Evolutionary conservation across 1,139 yeast species (phyloP).

Genomic region (Candida anutae): DNA sequence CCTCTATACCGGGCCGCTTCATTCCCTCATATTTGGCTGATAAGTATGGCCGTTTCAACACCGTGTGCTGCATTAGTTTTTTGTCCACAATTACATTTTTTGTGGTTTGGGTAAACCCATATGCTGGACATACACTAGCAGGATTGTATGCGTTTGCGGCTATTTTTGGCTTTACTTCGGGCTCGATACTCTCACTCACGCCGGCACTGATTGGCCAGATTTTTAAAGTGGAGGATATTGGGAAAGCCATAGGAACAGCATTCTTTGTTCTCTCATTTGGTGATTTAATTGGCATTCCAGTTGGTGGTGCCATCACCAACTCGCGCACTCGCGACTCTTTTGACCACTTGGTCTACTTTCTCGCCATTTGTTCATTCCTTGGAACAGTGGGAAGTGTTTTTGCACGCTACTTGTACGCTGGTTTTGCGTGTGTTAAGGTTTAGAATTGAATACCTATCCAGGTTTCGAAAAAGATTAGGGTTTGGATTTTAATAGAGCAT

Average conservation of each 20-base stretch:
- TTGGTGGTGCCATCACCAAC: slow-evolving; percentile 28
- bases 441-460: neutral
- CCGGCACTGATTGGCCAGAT: slow-evolving; percentile 27
- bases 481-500: neutral
- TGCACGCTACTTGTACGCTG: slow-evolving; percentile 21
- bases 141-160: slow-evolving; percentile 22
- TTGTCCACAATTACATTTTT: slow-evolving; percentile 15
- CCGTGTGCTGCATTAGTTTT: slow-evolving; percentile 14
- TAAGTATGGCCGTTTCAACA: slow-evolving; percentile 23
- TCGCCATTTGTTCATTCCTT: slow-evolving; percentile 15
- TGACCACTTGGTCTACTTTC: slow-evolving; percentile 23
- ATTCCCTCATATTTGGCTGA: slow-evolving; percentile 25
- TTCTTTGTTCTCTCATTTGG: slow-evolving; percentile 26
- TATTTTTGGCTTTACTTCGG: slow-evolving; percentile 23
- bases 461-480: slow-evolving; percentile 1
- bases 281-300: slow-evolving; percentile 26
- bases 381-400: slow-evolving; percentile 20
- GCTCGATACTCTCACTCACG: slow-evolving; percentile 21
- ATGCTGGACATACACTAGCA: slow-evolving; percentile 17
- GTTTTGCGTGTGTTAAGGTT: slow-evolving; percentile 9
- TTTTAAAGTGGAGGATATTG: slow-evolving; percentile 21
- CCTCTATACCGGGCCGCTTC: slow-evolving; percentile 23
- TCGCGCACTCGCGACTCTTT: slow-evolving; percentile 11
- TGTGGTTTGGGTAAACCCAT: slow-evolving; percentile 20
- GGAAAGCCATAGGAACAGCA: slow-evolving; percentile 24